Evolutionary conservation across 164 flowering plant genomes (phyloP).

Genomic region (Vitis rotundifolia): DNA sequence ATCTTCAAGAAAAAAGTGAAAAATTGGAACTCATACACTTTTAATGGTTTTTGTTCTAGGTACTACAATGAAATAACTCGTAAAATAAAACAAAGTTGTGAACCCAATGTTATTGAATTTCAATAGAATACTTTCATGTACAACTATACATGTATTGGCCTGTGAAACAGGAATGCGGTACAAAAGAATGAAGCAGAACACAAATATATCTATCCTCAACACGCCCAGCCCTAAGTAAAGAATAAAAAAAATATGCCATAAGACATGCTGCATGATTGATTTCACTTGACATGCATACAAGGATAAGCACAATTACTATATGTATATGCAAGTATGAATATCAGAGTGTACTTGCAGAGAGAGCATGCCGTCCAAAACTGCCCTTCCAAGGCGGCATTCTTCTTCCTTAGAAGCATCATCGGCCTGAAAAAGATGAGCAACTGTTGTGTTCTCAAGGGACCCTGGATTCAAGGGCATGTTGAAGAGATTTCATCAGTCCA

Average conservation of each 20-base stretch:
- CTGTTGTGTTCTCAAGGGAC: conserved; percentile 4
- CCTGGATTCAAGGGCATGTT: conserved; percentile 9
- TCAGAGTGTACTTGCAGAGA: neutral
- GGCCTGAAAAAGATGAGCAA: neutral
- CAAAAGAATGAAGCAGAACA: conserved; percentile 16
- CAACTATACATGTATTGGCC: conserved; percentile 13
- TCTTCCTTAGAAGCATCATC: conserved; percentile 17
- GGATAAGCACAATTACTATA: neutral
- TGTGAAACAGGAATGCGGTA: conserved; percentile 5
- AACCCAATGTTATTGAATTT: too few relatives aligned
- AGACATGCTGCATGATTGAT: neutral
- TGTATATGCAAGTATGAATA: neutral
- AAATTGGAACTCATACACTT: too few relatives aligned
- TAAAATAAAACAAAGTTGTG: too few relatives aligned
- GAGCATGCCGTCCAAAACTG: neutral
- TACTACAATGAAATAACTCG: too few relatives aligned
- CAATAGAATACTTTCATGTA: neutral
- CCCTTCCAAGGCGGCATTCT: neutral
- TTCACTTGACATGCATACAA: neutral
- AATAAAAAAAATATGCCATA: conserved; percentile 10
- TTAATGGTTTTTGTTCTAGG: too few relatives aligned
- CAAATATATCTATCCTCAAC: neutral
- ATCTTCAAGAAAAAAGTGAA: too few relatives aligned
- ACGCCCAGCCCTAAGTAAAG: neutral
- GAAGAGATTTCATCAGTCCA: neutral